Evolutionary conservation across 768 basidiomycete species (phyloP).

Genomic region (Paxillus ammoniavirescens): DNA sequence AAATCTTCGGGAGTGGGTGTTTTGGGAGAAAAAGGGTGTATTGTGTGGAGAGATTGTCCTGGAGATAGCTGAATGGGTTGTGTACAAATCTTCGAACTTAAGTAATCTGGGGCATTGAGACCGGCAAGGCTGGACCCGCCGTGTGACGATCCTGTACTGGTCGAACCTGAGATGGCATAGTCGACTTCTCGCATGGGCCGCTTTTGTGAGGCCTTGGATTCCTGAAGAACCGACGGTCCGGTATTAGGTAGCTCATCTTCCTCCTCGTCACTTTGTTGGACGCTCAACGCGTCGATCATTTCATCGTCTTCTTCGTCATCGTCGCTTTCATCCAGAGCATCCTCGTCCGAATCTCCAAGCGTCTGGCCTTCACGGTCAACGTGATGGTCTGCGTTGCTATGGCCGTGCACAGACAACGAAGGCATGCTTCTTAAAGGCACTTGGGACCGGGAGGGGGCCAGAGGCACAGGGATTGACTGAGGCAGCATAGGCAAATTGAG

Average conservation of each 20-base stretch:
- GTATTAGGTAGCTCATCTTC: conserved; percentile 28
- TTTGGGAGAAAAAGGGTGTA: conserved; percentile 19
- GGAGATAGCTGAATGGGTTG: conserved; percentile 3
- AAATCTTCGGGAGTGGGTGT: conserved; percentile 6
- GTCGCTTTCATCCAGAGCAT: conserved; percentile 33
- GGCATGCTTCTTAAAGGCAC: conserved; percentile 53
- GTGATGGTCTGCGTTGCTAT: conserved; percentile 19
- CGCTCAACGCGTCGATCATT: conserved; percentile 33
- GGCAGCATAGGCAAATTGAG: conserved; percentile 51
- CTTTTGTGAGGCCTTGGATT: conserved; percentile 10
- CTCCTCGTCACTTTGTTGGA: conserved; percentile 38
- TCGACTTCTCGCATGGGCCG: conserved; percentile 4
- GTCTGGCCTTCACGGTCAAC: conserved; percentile 20
- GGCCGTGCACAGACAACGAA: conserved; percentile 44
- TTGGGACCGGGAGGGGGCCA: conserved; percentile 12
- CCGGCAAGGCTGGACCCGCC: background rate
- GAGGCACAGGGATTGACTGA: conserved; percentile 19
- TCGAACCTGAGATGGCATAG: background rate
- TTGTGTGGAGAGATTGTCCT: conserved; percentile 11
- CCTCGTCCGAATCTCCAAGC: conserved; percentile 33
- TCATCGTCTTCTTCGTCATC: conserved; percentile 30
- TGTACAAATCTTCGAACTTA: conserved; percentile 7
- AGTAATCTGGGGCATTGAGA: conserved; percentile 1
- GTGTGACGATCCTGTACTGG: conserved; percentile 1
- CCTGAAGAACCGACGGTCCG: conserved; percentile 10